These are phyloP conservation scores for Colletotrichum agaves DNA, from an alignment of 2,329 filamentous ascomycete genomes.

Conservation along the genomic window DNA sequence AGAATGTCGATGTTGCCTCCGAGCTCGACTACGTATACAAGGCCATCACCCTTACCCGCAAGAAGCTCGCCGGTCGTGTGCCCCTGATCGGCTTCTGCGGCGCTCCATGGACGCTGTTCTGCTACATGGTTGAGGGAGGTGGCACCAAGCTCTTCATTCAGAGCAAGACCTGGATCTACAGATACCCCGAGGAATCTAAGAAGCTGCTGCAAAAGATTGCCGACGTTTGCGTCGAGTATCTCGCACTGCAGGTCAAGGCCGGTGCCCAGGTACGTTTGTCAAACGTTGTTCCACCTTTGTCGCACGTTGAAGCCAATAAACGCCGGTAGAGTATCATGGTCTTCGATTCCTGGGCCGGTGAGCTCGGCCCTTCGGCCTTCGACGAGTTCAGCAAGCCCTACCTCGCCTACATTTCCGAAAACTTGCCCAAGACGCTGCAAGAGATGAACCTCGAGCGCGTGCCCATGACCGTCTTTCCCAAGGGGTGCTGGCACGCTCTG, in stretches of 20 bases:
- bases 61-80: conserved; percentile 88
- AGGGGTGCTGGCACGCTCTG: conserved; percentile 95
- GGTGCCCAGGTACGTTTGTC: conserved; percentile 78
- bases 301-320: conserved; percentile 4
- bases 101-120: conserved; percentile 94
- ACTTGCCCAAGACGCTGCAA: conserved; percentile 78
- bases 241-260: conserved; percentile 90
- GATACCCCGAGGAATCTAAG: conserved; percentile 83
- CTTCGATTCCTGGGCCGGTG: conserved; percentile 98
- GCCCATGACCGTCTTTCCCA: conserved; percentile 98
- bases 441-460: conserved; percentile 82
- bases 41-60: conserved; percentile 89
- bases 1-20: conserved; percentile 83
- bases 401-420: conserved; percentile 82
- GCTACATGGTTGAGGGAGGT: conserved; percentile 99
- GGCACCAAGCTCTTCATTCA: conserved; percentile 95
- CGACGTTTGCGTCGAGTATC: conserved; percentile 92
- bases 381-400: conserved; percentile 88
- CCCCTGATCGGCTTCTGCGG: conserved; percentile 97
- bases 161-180: conserved; percentile 97
- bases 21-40: conserved; percentile 96
- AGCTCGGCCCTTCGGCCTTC: conserved; percentile 87
- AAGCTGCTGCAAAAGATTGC: conserved; percentile 89
- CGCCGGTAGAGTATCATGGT: conserved; percentile 81
- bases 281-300: neutral